Evolutionary conservation across 2,329 filamentous ascomycete species (phyloP).

Genomic region (Zopfia rhizophila): DNA sequence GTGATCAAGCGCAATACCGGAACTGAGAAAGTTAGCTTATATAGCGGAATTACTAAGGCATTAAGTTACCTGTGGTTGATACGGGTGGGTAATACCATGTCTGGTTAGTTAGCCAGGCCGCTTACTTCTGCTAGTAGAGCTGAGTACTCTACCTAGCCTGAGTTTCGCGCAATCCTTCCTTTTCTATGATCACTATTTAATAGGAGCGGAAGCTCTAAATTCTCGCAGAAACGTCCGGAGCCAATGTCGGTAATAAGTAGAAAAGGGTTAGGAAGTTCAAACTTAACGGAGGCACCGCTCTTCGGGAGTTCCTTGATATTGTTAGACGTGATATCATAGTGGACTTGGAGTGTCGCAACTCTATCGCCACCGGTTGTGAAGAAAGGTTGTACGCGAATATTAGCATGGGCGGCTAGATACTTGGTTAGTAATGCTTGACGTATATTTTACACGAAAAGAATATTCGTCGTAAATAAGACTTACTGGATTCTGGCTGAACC

Average conservation of each 20-base stretch:
- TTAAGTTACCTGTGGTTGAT: neutral
- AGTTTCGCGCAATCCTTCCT: conserved; percentile 19
- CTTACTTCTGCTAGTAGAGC: conserved; percentile 12
- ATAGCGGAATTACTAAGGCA: neutral
- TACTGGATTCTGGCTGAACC: too few species aligned
- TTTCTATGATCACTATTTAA: conserved; percentile 2
- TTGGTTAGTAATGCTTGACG: too few species aligned
- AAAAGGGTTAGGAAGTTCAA: conserved; percentile 5
- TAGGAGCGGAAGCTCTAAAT: conserved; percentile 11
- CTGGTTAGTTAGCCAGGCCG: conserved; percentile 12
- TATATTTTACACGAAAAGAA: too few species aligned
- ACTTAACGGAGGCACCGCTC: too few species aligned
- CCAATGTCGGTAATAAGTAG: conserved; percentile 3
- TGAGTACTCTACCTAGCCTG: conserved; percentile 15
- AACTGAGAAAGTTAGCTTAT: neutral
- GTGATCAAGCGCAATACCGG: conserved; percentile 2
- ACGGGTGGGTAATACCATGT: conserved; percentile 6
- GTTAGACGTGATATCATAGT: too few species aligned
- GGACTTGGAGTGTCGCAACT: too few species aligned
- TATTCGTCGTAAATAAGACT: too few species aligned
- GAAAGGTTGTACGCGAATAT: too few species aligned
- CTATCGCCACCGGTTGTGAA: too few species aligned
- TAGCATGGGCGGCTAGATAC: too few species aligned
- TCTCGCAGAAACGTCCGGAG: neutral
- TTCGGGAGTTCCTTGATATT: too few species aligned